Base-by-base conservation (phyloP, 1,139 yeast genomes). In the Magnusiomyces tetraspermus region DNA sequence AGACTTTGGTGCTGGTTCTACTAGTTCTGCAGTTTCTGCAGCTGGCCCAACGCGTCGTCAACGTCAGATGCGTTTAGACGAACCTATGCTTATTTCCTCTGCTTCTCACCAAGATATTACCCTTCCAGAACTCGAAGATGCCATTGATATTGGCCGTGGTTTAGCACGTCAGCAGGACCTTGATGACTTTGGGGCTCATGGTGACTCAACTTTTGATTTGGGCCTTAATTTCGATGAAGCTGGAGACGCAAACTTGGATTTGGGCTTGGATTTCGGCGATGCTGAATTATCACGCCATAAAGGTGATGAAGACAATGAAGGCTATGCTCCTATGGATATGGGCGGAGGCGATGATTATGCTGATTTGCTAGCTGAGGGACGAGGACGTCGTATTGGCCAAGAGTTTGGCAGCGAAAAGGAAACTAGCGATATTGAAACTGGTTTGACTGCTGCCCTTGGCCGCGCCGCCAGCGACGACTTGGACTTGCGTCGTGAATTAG, bases 101-200 rank as follows among this genome's bases (percentile, higher is more conserved):
- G 44, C 44, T 23, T 51, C 58, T 37, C 52, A 57, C 53, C 53
- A 58, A 48, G 64, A 61, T 38, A 62, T 60, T 28, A 62, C 63
- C 3, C 55, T 60, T 37, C 57, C 63, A n/a, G 61, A 57, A 31
- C 51, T 58, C 30, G 67, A 66, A 46, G 60, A 64, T 28, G 60
- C 67, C 10, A 62, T 66, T 43, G 94, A 85, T 60, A 67, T 76
- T 43, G 83, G 83, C 17, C 73, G 90, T 64, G 70, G 71, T 28
- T 57, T 56, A 38, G 56, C 53, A 37, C 56, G 55, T 10, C 57
- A 51, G 8, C 56, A 51, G 23, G 60, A 55, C 19, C 53, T 54
- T 15, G 60, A 55, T 10, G 61, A 58, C 23, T 42, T 56, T 46
- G 51, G 38, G 5, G 53, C 50, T 19, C 51, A 49, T 42, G 55